Evolutionary conservation across 1,284 basidiomycete species (phyloP).

Genomic region (Leccinum laetum): DNA sequence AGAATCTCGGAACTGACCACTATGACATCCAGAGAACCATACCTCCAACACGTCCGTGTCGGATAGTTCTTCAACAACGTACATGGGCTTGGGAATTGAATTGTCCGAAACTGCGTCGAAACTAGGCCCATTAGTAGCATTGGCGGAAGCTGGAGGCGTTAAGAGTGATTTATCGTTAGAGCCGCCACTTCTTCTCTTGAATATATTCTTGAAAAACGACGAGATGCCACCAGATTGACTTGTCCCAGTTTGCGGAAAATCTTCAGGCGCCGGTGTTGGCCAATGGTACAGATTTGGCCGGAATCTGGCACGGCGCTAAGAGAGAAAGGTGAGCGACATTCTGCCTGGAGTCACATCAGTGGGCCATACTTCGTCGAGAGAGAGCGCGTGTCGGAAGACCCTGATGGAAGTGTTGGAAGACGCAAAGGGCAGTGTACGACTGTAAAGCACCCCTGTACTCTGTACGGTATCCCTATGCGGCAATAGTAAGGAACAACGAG

Average conservation of each 20-base stretch:
- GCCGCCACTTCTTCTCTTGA: background rate
- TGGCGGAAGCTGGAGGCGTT: background rate
- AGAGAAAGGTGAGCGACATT: constrained; percentile 9
- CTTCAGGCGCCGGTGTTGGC: constrained; percentile 23
- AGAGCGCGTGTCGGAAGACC: constrained; percentile 61
- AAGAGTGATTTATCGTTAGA: background rate
- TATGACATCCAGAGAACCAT: constrained; percentile 64
- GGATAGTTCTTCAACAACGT: constrained; percentile 16
- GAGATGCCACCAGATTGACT: background rate
- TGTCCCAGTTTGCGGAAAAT: background rate
- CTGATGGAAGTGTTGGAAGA: constrained; percentile 56
- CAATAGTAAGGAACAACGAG: constrained; percentile 4
- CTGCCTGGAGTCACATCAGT: constrained; percentile 2
- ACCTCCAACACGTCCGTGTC: constrained; percentile 57
- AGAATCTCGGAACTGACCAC: constrained; percentile 39
- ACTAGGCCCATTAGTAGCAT: background rate
- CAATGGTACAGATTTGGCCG: constrained; percentile 52
- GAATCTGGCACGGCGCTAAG: constrained; percentile 54
- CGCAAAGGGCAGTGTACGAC: constrained; percentile 59
- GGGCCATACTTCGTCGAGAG: constrained; percentile 57
- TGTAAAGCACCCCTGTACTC: constrained; percentile 59
- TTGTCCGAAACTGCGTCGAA: background rate
- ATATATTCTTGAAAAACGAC: background rate
- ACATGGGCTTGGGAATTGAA: background rate
- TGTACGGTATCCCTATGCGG: constrained; percentile 62